Conservation (phyloP, 1,284 basidiomycete species). For the Rhodotorula glutinis region DNA sequence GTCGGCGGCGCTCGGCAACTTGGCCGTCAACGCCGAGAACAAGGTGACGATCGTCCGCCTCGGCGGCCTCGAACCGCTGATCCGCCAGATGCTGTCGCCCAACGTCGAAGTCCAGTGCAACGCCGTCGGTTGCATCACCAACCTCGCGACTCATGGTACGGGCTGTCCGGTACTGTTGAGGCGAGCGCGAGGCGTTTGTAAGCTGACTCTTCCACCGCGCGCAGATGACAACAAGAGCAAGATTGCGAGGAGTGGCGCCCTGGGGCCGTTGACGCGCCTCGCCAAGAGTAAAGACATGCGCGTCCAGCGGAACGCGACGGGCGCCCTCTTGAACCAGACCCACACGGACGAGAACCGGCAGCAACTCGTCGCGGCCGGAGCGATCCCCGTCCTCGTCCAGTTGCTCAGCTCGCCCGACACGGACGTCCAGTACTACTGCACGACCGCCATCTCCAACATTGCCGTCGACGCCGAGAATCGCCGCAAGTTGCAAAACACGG, state of each 20-base stretch:
- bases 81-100: constrained; percentile 97
- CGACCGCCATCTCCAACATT: constrained; percentile 96
- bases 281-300: constrained; percentile 99
- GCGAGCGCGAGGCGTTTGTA: neutral
- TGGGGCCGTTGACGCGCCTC: constrained; percentile 92
- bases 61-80: constrained; percentile 94
- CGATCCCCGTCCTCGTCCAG: constrained; percentile 94
- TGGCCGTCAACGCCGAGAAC: constrained; percentile 99
- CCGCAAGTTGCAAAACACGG: constrained; percentile 90
- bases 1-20: constrained; percentile 95
- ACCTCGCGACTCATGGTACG: constrained; percentile 96
- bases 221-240: constrained; percentile 98
- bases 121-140: constrained; percentile 99
- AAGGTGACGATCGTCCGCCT: constrained; percentile 98
- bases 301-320: constrained; percentile 97
- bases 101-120: constrained; percentile 99
- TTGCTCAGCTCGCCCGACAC: constrained; percentile 95
- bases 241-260: constrained; percentile 97
- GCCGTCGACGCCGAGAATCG: constrained; percentile 90
- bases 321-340: constrained; percentile 98
- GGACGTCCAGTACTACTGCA: constrained; percentile 99
- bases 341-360: constrained; percentile 99
- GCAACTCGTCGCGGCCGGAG: constrained; percentile 96
- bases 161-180: constrained; percentile 43
- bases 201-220: neutral